A percentile compares a stretch with the other conserved stretches of the same genome.
These are phyloP conservation scores for Cetraspora pellucida DNA, from an alignment of 192 early-diverging fungal species.

Conservation along the genomic window DNA sequence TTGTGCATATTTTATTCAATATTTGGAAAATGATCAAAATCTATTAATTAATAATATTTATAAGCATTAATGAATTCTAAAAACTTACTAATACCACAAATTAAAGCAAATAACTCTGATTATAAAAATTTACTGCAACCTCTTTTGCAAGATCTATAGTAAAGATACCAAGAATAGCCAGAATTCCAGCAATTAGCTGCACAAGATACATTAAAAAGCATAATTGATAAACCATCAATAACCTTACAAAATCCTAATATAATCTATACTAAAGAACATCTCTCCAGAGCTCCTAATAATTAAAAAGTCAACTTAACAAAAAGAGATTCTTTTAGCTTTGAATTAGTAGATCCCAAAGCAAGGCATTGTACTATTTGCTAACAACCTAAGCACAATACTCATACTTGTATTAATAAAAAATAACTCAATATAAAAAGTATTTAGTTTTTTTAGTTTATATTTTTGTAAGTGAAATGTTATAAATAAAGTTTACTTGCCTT, in stretches of 20 bases:
- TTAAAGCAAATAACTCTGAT: not conserved
- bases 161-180: constrained; percentile 9
- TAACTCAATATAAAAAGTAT: not conserved
- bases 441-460: no score
- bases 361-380: not conserved
- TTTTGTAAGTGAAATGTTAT: no score
- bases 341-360: not conserved
- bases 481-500: no score
- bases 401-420: constrained; percentile 4
- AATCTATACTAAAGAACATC: not conserved
- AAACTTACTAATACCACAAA: not conserved
- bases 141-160: not conserved
- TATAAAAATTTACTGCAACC: not conserved
- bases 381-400: not conserved
- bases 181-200: not conserved
- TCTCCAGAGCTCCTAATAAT: not conserved
- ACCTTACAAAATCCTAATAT: not conserved
- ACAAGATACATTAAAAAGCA: not conserved
- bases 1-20: not conserved
- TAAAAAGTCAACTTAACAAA: not conserved
- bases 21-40: not conserved
- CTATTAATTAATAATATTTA: not conserved
- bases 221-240: not conserved
- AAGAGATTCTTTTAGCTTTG: not conserved
- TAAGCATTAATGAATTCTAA: constrained; percentile 14